Evolutionary conservation across 148 eudicot genomes (phyloP).

Genomic region (Selenicereus undatus): DNA sequence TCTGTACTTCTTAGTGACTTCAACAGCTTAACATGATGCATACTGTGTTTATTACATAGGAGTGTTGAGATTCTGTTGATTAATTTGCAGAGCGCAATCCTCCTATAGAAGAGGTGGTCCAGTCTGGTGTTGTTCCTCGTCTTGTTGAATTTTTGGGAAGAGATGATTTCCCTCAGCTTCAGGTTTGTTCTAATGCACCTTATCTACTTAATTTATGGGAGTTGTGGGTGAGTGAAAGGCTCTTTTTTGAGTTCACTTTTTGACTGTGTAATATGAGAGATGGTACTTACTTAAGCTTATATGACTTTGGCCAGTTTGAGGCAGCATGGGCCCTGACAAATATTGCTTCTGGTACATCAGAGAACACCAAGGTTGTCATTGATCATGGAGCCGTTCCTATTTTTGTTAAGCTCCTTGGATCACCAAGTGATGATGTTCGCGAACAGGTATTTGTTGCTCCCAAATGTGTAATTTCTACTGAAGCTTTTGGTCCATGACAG

Average conservation of each 20-base stretch:
- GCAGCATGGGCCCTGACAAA: slow-evolving; percentile 52
- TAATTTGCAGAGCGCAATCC: slow-evolving; percentile 34
- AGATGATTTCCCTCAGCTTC: slow-evolving; percentile 44
- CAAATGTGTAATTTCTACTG: not conserved
- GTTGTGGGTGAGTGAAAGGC: not conserved
- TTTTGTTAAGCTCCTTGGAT: slow-evolving; percentile 40
- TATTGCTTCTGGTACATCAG: slow-evolving; percentile 50
- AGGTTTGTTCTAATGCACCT: slow-evolving; percentile 22
- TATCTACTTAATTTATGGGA: not conserved
- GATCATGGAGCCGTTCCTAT: slow-evolving; percentile 45
- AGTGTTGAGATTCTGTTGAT: too few relatives aligned
- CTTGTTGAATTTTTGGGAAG: slow-evolving; percentile 39
- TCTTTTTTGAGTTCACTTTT: not conserved
- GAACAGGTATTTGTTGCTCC: slow-evolving; percentile 32
- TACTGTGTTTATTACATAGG: too few relatives aligned
- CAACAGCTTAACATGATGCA: too few relatives aligned
- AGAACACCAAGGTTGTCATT: slow-evolving; percentile 39
- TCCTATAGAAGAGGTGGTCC: slow-evolving; percentile 40
- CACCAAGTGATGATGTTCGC: slow-evolving; percentile 42
- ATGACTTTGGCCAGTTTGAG: slow-evolving; percentile 32
- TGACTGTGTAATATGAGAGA: not conserved
- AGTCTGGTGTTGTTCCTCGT: slow-evolving; percentile 44
- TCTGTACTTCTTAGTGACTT: too few relatives aligned
- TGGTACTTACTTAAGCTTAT: not conserved
- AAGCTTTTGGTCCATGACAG: too few relatives aligned